Base-by-base conservation (phyloP, 2,329 filamentous ascomycete species). In the Hymenoscyphus occultus region DNA sequence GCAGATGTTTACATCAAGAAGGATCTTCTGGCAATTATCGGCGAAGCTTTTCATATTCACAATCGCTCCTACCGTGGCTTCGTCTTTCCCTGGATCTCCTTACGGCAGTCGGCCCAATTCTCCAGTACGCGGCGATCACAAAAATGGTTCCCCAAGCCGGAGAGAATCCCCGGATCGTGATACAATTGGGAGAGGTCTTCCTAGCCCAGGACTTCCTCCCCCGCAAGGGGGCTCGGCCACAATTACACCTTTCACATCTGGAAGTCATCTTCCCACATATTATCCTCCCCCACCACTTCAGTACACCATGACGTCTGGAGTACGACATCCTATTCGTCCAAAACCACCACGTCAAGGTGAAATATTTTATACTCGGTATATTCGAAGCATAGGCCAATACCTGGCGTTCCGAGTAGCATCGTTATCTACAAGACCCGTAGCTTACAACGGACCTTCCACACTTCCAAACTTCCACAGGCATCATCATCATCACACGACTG, bases 1-100 rank as follows among this genome's bases (percentile, higher is more conserved):
- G 35, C 81, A 85, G 60, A 93, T 96, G 89, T 97, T 95, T 75
- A 89, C 93, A 54, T 90, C 89, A 64, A 85, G 88, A 51, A 84
- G 86, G 67, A 87, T 87, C 72, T 99, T 97, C 78, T 99, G 95
- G 95, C 95, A 98, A 79, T 83, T 95, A 2, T 92, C 96, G 54
- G 86, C 91, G 0, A 86, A 92, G 5, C 83, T 96, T 60, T 98
- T 97, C 75, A 86, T 98, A 58, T 97, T 96, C 79, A 92, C 91
- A 0, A 82, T 94, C 35, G 86, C 90, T 59, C 91, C 90, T 0
- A 67, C 70, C 16, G 59, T 57, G 32, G 67, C 67, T 31, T 68
- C 70, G 7, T 80, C 81, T 0, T 78, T 79, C 61, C 79, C 83
- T 0, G 80, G 78, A 4, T 86, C 85, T 10, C 84, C 85, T 0